Evolutionary conservation across 2,329 filamentous ascomycete genomes (phyloP), one percentile per base, ranked within the genome.

Genomic region (Pseudogymnoascus sp.): DNA sequence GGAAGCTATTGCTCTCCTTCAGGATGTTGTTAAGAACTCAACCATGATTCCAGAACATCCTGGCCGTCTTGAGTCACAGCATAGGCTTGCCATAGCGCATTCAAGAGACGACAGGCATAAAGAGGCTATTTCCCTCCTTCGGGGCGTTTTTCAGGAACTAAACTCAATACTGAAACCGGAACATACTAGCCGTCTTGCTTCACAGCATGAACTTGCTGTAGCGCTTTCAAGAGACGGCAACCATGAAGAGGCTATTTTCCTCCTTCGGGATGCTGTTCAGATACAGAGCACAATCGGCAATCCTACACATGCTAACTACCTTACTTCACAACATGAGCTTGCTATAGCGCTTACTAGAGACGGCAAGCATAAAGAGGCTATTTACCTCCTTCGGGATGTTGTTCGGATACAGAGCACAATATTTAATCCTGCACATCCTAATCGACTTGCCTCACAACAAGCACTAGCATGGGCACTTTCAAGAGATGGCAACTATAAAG

Each of bases 111-210:
- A 14, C 14, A 38, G 37, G 2, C 14, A 38, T 8, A n/a, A 38
- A n/a, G 14, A 38, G 37, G 62, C 59, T 11, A 46, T 64, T 19
- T 6, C 41, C 14, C 11, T 60, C 37, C 50, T 62, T 19, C 31
- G 60, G 16, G 26, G 64, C 2, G 41, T 62, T 3, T 28, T 62
- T 6, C 11, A 40, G 10, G 61, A 43, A n/a, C 4, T 22, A n/a
- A 26, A 19, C 38, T 19, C 16, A 7, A 37, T 11, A 4, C 38
- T 61, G 24, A 26, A 28, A 11, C 10, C 28, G n/a, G 37, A 12
- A 26, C 31, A 66, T 38, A 61, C 60, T n/a, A n/a, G 37, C 8
- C 60, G 35, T 4, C 40, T 65, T 16, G n/a, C 62, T 19, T 64
- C n/a, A 40, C 56, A 38, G 22, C n/a, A 38, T 40, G 26, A 60